Evolutionary conservation across 225 moss, liverwort and hornwort species (phyloP).

Genomic region (Neckera pumila): DNA sequence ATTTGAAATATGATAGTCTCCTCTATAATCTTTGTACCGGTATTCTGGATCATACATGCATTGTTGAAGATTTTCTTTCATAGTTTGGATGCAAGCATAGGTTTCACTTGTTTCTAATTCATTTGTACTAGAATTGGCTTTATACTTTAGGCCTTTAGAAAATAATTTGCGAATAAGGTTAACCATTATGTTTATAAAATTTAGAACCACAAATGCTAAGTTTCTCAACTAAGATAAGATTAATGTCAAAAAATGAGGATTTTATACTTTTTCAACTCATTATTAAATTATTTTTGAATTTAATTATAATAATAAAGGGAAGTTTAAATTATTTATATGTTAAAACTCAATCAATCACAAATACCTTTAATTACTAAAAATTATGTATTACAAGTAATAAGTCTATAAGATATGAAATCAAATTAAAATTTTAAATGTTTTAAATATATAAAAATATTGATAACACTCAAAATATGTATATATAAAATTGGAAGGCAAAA

Average conservation of each 20-base stretch:
- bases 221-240: too few relatives aligned
- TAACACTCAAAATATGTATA: not conserved
- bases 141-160: not conserved
- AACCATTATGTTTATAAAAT: not conserved
- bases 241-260: too few relatives aligned
- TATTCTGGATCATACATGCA: not conserved
- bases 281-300: not conserved
- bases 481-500: not conserved
- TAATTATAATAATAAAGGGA: not conserved
- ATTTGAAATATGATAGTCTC: not conserved
- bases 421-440: not conserved
- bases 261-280: not conserved
- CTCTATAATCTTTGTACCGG: not conserved
- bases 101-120: not conserved
- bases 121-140: not conserved
- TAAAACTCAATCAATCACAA: too few relatives aligned
- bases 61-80: conserved; percentile 13
- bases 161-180: conserved; percentile 3
- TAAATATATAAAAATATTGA: not conserved
- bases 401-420: not conserved
- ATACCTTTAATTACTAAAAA: too few relatives aligned
- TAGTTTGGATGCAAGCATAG: not conserved
- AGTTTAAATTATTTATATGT: too few relatives aligned
- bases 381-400: not conserved
- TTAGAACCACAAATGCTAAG: not conserved